A percentile compares a stretch with the other conserved stretches of the same genome.
phyloP scores from a whole-genome alignment of 2,329 filamentous ascomycete genomes.

The Paecilomyces dactylethromorphus region DNA sequence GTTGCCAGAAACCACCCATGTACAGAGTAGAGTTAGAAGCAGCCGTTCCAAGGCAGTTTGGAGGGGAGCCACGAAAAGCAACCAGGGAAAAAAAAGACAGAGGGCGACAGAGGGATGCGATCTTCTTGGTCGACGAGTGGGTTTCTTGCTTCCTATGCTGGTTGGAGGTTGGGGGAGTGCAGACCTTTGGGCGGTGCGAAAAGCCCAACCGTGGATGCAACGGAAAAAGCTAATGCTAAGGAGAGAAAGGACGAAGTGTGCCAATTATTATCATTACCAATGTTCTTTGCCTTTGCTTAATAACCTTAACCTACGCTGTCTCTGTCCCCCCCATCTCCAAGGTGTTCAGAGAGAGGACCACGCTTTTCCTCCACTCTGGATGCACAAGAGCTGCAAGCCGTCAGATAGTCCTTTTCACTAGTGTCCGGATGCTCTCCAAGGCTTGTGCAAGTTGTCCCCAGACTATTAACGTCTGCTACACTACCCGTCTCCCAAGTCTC shows the following conservation, averaged over 20 bases:
- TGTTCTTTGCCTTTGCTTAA: too few species aligned
- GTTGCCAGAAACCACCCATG: background rate
- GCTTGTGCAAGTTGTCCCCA: background rate
- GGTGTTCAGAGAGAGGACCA: background rate
- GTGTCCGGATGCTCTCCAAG: background rate
- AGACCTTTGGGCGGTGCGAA: background rate
- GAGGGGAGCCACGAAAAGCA: background rate
- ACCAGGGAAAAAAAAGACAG: background rate
- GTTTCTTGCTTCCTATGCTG: background rate
- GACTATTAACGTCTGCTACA: background rate
- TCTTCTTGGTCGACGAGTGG: background rate
- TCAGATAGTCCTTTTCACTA: background rate
- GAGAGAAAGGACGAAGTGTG: too few species aligned
- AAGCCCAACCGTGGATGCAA: background rate
- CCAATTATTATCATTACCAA: too few species aligned
- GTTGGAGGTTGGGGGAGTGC: background rate
- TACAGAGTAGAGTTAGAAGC: background rate
- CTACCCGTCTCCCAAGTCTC: background rate
- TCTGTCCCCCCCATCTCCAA: too few species aligned
- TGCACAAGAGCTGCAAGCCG: background rate
- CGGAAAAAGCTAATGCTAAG: background rate
- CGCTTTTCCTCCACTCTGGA: background rate
- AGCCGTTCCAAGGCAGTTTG: background rate
- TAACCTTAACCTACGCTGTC: too few species aligned
- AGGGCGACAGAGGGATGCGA: background rate